Percentiles rank a stretch among this genome's conserved stretches.
phyloP scores from a whole-genome alignment of 371 early-diverging fungal species.

The Synchytrium microbalum region DNA sequence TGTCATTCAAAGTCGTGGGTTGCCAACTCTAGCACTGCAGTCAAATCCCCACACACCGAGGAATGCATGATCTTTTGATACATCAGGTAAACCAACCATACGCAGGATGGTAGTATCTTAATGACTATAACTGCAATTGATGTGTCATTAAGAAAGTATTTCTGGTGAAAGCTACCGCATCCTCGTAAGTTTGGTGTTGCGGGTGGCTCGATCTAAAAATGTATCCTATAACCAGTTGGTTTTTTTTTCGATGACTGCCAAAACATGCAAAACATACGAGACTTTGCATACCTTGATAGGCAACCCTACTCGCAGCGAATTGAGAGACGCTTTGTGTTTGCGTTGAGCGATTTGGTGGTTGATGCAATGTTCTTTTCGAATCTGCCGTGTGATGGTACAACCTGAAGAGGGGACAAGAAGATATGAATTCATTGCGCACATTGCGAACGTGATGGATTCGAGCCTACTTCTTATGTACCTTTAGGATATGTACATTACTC shows the following conservation, averaged over 20 bases:
- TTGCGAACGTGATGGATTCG: no score
- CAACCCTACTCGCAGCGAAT: constrained; percentile 63
- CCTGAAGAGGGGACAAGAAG: constrained; percentile 11
- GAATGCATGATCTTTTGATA: constrained; percentile 72
- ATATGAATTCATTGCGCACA: no score
- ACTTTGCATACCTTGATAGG: constrained; percentile 69
- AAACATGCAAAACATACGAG: constrained; percentile 14
- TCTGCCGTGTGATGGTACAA: constrained; percentile 46
- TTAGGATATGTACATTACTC: not conserved
- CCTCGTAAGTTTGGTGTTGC: constrained; percentile 20
- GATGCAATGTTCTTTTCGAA: constrained; percentile 62
- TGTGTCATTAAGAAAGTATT: constrained; percentile 62
- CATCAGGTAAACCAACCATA: constrained; percentile 91
- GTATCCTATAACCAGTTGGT: not conserved
- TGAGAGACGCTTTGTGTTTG: constrained; percentile 58
- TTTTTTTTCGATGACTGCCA: not conserved
- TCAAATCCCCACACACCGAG: constrained; percentile 76
- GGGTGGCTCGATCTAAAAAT: constrained; percentile 2
- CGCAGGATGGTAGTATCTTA: constrained; percentile 79
- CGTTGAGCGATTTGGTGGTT: constrained; percentile 77
- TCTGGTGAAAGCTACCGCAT: constrained; percentile 81
- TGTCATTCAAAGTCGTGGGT: constrained; percentile 29
- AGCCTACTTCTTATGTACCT: no score
- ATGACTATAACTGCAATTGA: constrained; percentile 82
- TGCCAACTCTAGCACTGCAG: constrained; percentile 72